phyloP scores from a whole-genome alignment of 805 yeast species.

The Metschnikowia arizonensis region DNA sequence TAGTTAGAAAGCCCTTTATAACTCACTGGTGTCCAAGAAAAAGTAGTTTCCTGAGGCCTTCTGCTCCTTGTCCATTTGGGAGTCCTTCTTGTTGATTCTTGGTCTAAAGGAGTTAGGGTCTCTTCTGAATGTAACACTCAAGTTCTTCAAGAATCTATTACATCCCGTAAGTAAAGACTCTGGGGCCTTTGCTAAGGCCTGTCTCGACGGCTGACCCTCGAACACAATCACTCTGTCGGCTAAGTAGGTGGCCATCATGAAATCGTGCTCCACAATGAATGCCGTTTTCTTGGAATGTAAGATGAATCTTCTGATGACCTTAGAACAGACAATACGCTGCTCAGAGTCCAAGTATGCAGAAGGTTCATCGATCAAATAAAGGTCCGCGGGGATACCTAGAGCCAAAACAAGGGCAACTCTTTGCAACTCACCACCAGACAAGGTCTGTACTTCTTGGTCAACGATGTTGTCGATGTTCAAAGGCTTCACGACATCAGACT shows the following conservation, averaged over 20 bases:
- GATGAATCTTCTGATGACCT: constrained; percentile 95
- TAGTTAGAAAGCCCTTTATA: constrained; percentile 22
- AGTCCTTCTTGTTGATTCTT: constrained; percentile 94
- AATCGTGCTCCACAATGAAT: constrained; percentile 99
- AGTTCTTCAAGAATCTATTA: constrained; percentile 92
- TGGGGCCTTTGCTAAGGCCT: constrained; percentile 82
- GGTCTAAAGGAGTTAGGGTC: constrained; percentile 98
- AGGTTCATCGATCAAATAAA: constrained; percentile 96
- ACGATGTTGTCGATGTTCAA: constrained; percentile 88
- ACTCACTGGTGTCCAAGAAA: constrained; percentile 72
- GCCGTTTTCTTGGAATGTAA: constrained; percentile 97
- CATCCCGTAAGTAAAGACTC: constrained; percentile 95
- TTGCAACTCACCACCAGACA: constrained; percentile 99
- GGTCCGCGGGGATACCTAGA: constrained; percentile 91
- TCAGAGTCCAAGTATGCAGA: constrained; percentile 98
- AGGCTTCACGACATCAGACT: constrained; percentile 96
- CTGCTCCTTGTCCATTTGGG: constrained; percentile 99
- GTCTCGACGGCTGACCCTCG: constrained; percentile 88
- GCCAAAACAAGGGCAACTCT: constrained; percentile 97
- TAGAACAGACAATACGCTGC: constrained; percentile 98
- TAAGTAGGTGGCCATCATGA: constrained; percentile 98
- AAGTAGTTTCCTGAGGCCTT: constrained; percentile 89
- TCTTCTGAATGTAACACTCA: constrained; percentile 97
- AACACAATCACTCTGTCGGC: constrained; percentile 98
- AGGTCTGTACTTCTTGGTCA: constrained; percentile 95